Base-by-base conservation (phyloP, 2,329 filamentous ascomycete species). In the Fusarium redolens region DNA sequence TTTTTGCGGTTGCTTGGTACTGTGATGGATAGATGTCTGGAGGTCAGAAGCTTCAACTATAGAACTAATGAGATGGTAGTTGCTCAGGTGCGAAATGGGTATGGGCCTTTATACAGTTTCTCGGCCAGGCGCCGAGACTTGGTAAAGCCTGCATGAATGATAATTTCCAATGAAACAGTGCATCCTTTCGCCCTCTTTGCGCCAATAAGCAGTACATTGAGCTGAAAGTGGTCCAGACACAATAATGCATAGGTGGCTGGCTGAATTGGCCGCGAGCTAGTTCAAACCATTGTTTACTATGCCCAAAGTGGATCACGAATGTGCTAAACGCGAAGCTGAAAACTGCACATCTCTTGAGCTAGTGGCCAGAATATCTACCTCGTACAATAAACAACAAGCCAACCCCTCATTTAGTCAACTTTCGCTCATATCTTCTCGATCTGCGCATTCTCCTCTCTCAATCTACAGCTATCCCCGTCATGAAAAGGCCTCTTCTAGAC, bases 351-450 rank as follows among this genome's bases (percentile, higher is more conserved):
- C 47, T 14, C 30, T 50, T 33, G 7, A 22, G 20, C 47, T 33
- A 33, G 4, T 22, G 2, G 4, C 30, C 15, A 22, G 15, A 22
- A 30, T 33, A 50, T 50, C 10, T 5, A 2, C 10, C 1, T 50
- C 47, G 15, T 22, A 25, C 5, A 25, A 22, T 50, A 31, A 33
- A 33, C 30, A 0, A 0, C 3, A 2, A 7, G 17, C 20, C 11
- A 5, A 22, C 47, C 47, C 47, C 30, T 50, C 28, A 33, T 50
- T 33, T 50, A 50, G 30, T 33, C 30, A 41, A 2, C 10, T 18
- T 40, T 40, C 10, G 17, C 9, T 33, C 13, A 14, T 33, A 12
- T 33, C 33, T 33, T 12, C 11, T 33, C 33, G 5, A 14, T 33
- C 33, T 33, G 33, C 33, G 33, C 13, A 33, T 33, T 48, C 28